These are phyloP conservation scores for Peniophora sp. DNA, from an alignment of 1,284 basidiomycete species.

Conservation along the genomic window DNA sequence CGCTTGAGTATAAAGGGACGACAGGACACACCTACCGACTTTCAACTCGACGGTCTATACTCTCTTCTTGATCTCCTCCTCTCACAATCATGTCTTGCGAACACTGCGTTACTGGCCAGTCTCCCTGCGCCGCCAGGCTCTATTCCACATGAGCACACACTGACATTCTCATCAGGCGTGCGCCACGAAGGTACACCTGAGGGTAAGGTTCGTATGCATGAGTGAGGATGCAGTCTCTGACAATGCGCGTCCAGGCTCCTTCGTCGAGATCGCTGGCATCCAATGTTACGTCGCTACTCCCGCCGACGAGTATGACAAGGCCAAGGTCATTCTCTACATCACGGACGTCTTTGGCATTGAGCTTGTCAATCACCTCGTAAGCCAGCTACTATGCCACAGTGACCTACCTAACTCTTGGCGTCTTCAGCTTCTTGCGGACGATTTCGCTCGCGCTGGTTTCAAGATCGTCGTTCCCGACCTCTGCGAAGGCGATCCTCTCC, in stretches of 20 bases:
- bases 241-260: slow-evolving; percentile 17
- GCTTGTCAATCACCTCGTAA: slow-evolving; percentile 34
- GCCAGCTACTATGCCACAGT: slow-evolving; percentile 1
- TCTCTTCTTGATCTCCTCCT: not conserved
- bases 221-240: too few species aligned
- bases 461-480: slow-evolving; percentile 38
- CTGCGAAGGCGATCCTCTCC: slow-evolving; percentile 32
- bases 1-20: too few species aligned
- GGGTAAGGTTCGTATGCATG: slow-evolving; percentile 16
- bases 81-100: slow-evolving; percentile 40
- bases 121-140: not conserved
- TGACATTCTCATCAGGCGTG: slow-evolving; percentile 16
- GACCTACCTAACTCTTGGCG: not conserved
- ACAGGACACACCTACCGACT: too few species aligned
- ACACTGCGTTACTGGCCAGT: slow-evolving; percentile 37
- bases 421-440: slow-evolving; percentile 35
- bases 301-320: slow-evolving; percentile 35
- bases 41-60: too few species aligned
- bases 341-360: slow-evolving; percentile 43
- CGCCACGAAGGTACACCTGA: slow-evolving; percentile 23
- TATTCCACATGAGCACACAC: not conserved
- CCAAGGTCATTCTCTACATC: slow-evolving; percentile 46
- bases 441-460: slow-evolving; percentile 45
- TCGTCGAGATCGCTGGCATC: slow-evolving; percentile 37
- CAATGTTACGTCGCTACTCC: slow-evolving; percentile 43